These are phyloP conservation scores for Phytophthora ohioensis DNA, from an alignment of 352 stramenopile species.

Conservation along the genomic window DNA sequence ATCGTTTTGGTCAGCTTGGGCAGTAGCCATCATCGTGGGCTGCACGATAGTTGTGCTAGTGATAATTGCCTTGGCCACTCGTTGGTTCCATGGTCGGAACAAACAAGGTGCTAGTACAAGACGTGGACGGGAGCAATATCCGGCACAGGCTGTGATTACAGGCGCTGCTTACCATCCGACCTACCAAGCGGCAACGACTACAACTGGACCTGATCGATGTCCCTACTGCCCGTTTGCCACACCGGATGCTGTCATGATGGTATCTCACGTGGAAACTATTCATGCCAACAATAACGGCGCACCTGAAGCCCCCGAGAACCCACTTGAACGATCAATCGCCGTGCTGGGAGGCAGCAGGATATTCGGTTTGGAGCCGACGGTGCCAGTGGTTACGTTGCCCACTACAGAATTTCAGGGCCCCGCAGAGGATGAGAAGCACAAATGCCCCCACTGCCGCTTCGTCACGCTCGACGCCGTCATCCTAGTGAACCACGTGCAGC, in stretches of 20 bases:
- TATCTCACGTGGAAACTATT: conserved; percentile 74
- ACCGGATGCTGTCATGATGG: conserved; percentile 62
- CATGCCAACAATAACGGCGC: conserved; percentile 14
- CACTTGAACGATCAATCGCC: conserved; percentile 18
- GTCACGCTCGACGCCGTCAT: conserved; percentile 62
- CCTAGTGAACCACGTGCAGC: conserved; percentile 83
- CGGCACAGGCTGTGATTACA: conserved; percentile 19
- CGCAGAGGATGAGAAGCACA: conserved; percentile 45
- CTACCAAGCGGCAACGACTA: conserved; percentile 25
- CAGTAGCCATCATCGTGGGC: conserved; percentile 52
- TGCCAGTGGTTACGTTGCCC: conserved; percentile 33
- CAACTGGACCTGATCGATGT: conserved; percentile 45
- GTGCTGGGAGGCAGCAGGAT: conserved; percentile 39
- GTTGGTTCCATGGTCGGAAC: conserved; percentile 42
- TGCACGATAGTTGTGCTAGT: conserved; percentile 64
- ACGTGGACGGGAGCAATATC: conserved; percentile 21
- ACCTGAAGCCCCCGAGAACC: conserved; percentile 2
- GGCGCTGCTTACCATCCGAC: conserved; percentile 21
- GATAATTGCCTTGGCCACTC: conserved; percentile 45
- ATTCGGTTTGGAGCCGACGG: conserved; percentile 35
- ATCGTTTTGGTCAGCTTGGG: conserved; percentile 72
- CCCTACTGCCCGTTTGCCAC: conserved; percentile 70
- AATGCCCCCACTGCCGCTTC: conserved; percentile 77
- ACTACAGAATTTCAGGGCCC: conserved; percentile 4
- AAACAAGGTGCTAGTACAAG: conserved; percentile 19